A percentile compares a stretch with the other conserved stretches of the same genome.
Evolutionary conservation across 2,329 filamentous ascomycete species (phyloP).

Genomic region (Parasarocladium wereldwijsianum): DNA sequence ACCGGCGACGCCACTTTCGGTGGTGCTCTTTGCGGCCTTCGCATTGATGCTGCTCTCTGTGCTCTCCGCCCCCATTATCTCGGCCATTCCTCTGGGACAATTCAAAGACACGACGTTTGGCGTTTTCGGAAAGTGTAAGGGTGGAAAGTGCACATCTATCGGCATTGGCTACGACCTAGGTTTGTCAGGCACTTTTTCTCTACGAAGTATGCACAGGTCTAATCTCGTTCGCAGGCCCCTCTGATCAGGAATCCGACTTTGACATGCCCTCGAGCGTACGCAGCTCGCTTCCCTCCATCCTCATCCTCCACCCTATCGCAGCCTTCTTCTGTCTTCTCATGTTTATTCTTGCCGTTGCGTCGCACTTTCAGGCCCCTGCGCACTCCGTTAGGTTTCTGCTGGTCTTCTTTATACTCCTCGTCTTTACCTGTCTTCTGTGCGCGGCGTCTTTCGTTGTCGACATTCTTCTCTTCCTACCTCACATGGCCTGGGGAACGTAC

Average conservation of each 20-base stretch:
- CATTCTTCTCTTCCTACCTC: conserved; percentile 85
- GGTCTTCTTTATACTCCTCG: conserved; percentile 68
- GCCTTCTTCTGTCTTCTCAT: conserved; percentile 75
- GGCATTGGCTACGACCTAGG: conserved; percentile 76
- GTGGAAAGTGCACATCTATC: conserved; percentile 50
- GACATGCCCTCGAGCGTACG: conserved; percentile 38
- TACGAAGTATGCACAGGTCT: not conserved
- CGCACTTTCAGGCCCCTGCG: conserved; percentile 75
- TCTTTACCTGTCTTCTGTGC: conserved; percentile 71
- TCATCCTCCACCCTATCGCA: conserved; percentile 87
- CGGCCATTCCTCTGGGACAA: conserved; percentile 67
- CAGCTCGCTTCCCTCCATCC: conserved; percentile 63
- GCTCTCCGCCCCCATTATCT: conserved; percentile 82
- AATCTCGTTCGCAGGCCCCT: conserved; percentile 8
- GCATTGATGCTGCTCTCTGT: conserved; percentile 72
- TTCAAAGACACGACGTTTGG: conserved; percentile 71
- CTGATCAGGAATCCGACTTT: conserved; percentile 29
- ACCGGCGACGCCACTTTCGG: conserved; percentile 78
- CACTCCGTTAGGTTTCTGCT: conserved; percentile 86
- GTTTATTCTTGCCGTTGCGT: conserved; percentile 61
- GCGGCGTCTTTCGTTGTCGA: conserved; percentile 86
- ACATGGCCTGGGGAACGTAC: conserved; percentile 88
- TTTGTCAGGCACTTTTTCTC: conserved; percentile 28
- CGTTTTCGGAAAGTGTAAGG: conserved; percentile 78
- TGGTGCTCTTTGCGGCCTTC: conserved; percentile 77